Percentiles rank a stretch among this genome's conserved stretches.
These are phyloP conservation scores for Geranium brycei DNA, from an alignment of 345 rosid species.

Conservation along the genomic window DNA sequence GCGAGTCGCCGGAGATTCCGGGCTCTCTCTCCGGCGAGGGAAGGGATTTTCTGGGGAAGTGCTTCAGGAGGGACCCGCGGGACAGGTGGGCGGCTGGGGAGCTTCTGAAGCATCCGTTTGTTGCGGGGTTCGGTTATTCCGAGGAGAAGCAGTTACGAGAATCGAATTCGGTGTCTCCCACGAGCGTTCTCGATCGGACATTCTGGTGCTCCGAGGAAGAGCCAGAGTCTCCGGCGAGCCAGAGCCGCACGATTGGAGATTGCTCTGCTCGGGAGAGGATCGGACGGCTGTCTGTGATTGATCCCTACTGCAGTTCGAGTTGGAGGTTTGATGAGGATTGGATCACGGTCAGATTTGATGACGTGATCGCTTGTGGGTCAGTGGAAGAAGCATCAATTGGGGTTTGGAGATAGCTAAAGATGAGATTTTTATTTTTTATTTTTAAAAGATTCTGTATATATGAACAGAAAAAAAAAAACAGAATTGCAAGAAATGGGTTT, in stretches of 20 bases:
- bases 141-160: slow-evolving; percentile 16
- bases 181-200: slow-evolving; percentile 56
- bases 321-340: background rate
- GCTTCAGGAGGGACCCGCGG: slow-evolving; percentile 26
- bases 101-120: slow-evolving; percentile 26
- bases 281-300: slow-evolving; percentile 17
- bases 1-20: slow-evolving; percentile 22
- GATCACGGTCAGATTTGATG: background rate
- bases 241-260: slow-evolving; percentile 4
- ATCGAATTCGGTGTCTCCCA: slow-evolving; percentile 41
- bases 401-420: background rate
- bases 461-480: background rate
- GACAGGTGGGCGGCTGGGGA: slow-evolving; percentile 30
- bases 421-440: background rate
- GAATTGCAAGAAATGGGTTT: background rate
- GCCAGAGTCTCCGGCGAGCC: slow-evolving; percentile 21
- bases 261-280: slow-evolving; percentile 33
- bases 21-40: slow-evolving; percentile 17
- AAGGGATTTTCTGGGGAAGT: slow-evolving; percentile 33
- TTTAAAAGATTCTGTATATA: too few relatives aligned
- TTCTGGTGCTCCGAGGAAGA: slow-evolving; percentile 50
- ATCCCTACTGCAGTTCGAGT: background rate
- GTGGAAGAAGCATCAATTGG: background rate
- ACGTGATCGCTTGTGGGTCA: background rate
- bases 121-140: slow-evolving; percentile 13